Evolutionary conservation across 345 rosid genomes (phyloP).

Genomic region (Euphorbia peplus): DNA sequence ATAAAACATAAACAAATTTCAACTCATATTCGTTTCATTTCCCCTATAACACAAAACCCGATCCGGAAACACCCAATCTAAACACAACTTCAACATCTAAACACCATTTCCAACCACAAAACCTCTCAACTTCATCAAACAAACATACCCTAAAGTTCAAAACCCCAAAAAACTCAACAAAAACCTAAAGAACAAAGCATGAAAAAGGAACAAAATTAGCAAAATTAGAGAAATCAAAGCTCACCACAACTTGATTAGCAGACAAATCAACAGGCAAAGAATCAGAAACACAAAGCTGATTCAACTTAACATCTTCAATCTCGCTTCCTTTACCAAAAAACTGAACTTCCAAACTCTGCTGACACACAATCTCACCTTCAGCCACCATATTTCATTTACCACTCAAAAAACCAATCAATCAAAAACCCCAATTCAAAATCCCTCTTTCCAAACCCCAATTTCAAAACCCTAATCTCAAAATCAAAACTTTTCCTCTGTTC

Average conservation of each 20-base stretch:
- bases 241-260: conserved; percentile 40
- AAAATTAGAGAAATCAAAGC: not conserved
- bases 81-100: not conserved
- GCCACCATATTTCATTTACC: conserved; percentile 51
- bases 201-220: not conserved
- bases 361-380: conserved; percentile 56
- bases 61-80: not conserved
- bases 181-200: not conserved
- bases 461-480: conserved; percentile 3
- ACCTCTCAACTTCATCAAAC: not conserved
- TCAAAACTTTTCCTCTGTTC: not conserved
- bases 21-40: not conserved
- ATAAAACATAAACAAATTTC: not conserved
- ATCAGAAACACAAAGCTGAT: conserved; percentile 35
- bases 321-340: conserved; percentile 33
- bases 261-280: conserved; percentile 40
- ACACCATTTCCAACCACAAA: not conserved
- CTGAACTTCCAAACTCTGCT: conserved; percentile 50
- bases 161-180: not conserved
- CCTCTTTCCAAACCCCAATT: not conserved
- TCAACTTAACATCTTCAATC: conserved; percentile 32
- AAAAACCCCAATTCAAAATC: no score
- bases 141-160: not conserved
- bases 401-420: not conserved
- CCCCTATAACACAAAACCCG: not conserved